Base-by-base conservation (phyloP, 805 yeast genomes). In the Candida pini region DNA sequence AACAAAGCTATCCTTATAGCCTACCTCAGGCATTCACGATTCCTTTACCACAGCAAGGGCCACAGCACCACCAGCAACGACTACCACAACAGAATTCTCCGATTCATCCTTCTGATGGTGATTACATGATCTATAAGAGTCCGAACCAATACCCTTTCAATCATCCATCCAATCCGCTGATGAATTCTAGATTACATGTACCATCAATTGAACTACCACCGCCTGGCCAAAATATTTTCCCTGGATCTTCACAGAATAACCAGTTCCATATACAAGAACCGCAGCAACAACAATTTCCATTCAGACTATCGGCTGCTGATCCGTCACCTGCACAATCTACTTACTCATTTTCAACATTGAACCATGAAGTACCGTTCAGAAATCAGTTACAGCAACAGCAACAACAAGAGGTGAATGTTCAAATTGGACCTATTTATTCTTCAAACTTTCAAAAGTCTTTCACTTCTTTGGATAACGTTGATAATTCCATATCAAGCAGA, bases 401-500 rank as follows among this genome's bases (percentile, higher is more conserved):
- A 15, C 17, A 19, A n/a, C n/a, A n/a, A n/a, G n/a, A n/a, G n/a
- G n/a, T n/a, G n/a, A n/a, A n/a, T n/a, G n/a, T n/a, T n/a, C n/a
- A n/a, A n/a, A n/a, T n/a, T n/a, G n/a, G n/a, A n/a, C n/a, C n/a
- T n/a, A n/a, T n/a, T n/a, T n/a, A n/a, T n/a, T n/a, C n/a, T n/a
- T n/a, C n/a, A n/a, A n/a, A n/a, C n/a, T n/a, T n/a, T n/a, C n/a
- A n/a, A n/a, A n/a, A n/a, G n/a, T n/a, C n/a, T n/a, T n/a, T n/a
- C n/a, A 19, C 40, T 8, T 35, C 47, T 7, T 27, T 41, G 4
- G 68, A 61, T 44, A 59, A 59, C 39, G 72, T 75, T 9, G 82
- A 76, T 52, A 68, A 68, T 32, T 67, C 78, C 0, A 68, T 76
- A 17, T 54, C 62, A 5, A 68, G 77, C 5, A 71, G 81, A 39